These are phyloP conservation scores for Peronospora belbahrii DNA, from an alignment of 352 stramenopile genomes.

Conservation along the genomic window DNA sequence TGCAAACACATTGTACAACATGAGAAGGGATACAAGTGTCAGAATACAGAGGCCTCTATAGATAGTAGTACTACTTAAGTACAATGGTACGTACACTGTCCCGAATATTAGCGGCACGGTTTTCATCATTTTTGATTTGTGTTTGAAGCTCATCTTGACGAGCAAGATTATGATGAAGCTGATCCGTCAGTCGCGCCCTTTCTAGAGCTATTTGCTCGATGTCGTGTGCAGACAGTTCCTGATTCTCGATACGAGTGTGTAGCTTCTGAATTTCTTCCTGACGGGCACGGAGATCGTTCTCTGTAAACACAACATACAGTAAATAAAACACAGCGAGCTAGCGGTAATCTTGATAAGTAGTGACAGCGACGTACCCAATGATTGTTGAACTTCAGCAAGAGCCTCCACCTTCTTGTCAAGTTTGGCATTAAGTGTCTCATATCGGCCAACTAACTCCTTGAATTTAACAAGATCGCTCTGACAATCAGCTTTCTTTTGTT, in stretches of 20 bases:
- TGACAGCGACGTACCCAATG: constrained; percentile 52
- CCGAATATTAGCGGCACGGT: constrained; percentile 52
- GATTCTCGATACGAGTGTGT: constrained; percentile 60
- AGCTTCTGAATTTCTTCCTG: constrained; percentile 61
- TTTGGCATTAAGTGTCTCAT: constrained; percentile 67
- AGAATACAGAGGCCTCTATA: not conserved
- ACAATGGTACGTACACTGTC: constrained; percentile 37
- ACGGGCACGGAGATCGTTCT: constrained; percentile 34
- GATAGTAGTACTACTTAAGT: not conserved
- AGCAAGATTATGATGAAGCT: constrained; percentile 55
- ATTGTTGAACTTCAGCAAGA: constrained; percentile 54
- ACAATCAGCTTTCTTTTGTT: constrained; percentile 83
- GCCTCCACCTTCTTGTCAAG: constrained; percentile 87
- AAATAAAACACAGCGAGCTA: not conserved
- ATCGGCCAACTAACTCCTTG: constrained; percentile 73
- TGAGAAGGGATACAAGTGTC: too few species aligned
- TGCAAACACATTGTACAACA: constrained; percentile 9
- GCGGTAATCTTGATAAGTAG: not conserved
- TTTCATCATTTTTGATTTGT: constrained; percentile 60
- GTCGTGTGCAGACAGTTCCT: constrained; percentile 73
- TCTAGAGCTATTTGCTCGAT: constrained; percentile 68
- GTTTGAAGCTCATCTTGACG: constrained; percentile 52
- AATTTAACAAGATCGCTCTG: constrained; percentile 90
- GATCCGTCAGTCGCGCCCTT: constrained; percentile 59
- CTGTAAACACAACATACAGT: constrained; percentile 20